Percentiles rank a stretch among this genome's conserved stretches.
Conservation (phyloP, 345 rosid species). For the Salix arbutifolia region DNA sequence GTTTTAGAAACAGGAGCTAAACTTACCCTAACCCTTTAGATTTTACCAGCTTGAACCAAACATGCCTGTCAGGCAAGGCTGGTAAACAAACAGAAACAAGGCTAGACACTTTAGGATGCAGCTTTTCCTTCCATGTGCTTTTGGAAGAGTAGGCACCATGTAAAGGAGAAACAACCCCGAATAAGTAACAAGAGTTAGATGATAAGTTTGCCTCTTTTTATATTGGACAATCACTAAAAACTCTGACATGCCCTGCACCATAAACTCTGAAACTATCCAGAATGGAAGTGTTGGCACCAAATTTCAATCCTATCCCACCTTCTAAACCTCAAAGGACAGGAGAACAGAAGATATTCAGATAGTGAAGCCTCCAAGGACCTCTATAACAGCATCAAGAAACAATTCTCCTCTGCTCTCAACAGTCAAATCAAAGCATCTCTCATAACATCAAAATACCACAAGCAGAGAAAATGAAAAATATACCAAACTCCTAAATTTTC, state of each 20-base stretch:
- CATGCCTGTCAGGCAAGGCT: background rate
- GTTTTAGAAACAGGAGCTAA: background rate
- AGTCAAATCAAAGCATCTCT: background rate
- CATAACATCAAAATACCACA: background rate
- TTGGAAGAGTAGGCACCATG: background rate
- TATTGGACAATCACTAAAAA: background rate
- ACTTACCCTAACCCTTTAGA: background rate
- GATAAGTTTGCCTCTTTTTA: background rate
- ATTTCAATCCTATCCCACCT: background rate
- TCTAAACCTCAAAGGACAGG: background rate
- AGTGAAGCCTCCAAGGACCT: background rate
- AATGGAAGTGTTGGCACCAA: background rate
- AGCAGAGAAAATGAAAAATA: background rate
- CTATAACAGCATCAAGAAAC: background rate
- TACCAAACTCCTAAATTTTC: background rate
- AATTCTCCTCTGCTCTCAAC: background rate
- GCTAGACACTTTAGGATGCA: background rate
- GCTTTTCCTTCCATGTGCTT: background rate
- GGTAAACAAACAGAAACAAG: background rate
- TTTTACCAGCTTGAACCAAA: background rate
- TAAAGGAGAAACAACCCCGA: background rate
- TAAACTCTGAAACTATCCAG: background rate
- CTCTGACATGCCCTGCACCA: background rate
- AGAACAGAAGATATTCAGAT: background rate
- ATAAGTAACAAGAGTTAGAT: background rate